A percentile compares a stretch with the other conserved stretches of the same genome.
Evolutionary conservation across 805 yeast species (phyloP).

Genomic region (Blastobotrys attinorum): DNA sequence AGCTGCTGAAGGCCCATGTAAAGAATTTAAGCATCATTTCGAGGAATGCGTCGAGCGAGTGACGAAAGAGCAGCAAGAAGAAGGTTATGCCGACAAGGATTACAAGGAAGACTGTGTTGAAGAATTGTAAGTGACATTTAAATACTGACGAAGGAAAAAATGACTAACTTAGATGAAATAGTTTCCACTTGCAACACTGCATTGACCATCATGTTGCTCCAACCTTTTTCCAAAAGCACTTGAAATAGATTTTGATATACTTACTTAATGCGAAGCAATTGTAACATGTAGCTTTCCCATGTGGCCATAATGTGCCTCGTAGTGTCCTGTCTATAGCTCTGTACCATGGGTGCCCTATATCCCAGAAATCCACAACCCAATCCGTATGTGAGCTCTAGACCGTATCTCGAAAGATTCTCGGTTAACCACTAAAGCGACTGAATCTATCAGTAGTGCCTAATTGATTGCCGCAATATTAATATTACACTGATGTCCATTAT

Average conservation of each 20-base stretch:
- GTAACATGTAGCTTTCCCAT: too few species aligned
- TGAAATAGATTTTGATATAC: constrained; percentile 1
- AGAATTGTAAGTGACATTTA: constrained; percentile 46
- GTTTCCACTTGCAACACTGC: constrained; percentile 92
- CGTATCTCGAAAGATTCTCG: too few species aligned
- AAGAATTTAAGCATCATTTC: constrained; percentile 76
- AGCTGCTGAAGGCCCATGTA: constrained; percentile 63
- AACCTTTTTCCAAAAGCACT: constrained; percentile 71
- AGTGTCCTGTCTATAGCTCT: too few species aligned
- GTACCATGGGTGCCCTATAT: too few species aligned
- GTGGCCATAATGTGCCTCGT: too few species aligned
- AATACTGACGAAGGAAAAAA: neutral
- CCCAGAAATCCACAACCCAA: too few species aligned
- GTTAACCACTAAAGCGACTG: too few species aligned
- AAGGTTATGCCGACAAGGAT: constrained; percentile 66
- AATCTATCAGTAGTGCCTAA: too few species aligned
- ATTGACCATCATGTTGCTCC: constrained; percentile 88
- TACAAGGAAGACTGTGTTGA: constrained; percentile 97
- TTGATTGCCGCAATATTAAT: too few species aligned
- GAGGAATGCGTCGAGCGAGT: constrained; percentile 95
- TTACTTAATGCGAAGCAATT: too few species aligned
- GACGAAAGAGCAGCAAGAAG: constrained; percentile 75
- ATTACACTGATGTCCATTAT: too few species aligned
- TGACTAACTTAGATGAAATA: neutral
- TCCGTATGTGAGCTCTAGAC: too few species aligned